phyloP scores from a whole-genome alignment of 2,329 filamentous ascomycete species.

The Diplodia intermedia region DNA sequence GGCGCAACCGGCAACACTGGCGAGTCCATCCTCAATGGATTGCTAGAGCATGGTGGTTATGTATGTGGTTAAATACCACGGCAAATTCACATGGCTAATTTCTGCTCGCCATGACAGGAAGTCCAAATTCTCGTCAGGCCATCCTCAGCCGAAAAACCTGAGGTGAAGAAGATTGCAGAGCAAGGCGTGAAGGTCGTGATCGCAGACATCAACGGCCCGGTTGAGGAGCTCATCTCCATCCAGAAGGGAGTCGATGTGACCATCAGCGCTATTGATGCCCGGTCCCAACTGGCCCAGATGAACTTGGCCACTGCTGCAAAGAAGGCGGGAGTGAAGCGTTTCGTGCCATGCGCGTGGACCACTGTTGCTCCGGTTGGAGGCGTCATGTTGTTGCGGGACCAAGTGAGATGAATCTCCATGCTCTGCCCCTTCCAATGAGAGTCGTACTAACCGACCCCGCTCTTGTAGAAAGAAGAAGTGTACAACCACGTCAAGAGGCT shows the following conservation, averaged over 20 bases:
- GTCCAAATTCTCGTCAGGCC: constrained; percentile 13
- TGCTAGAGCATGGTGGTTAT: constrained; percentile 7
- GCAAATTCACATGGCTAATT: neutral
- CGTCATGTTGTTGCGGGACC: constrained; percentile 52
- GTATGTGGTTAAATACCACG: neutral
- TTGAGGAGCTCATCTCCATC: neutral
- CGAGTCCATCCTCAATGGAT: constrained; percentile 10
- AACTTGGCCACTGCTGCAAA: constrained; percentile 38
- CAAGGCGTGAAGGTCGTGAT: constrained; percentile 11
- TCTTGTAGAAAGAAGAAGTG: neutral
- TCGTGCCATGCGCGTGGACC: constrained; percentile 42
- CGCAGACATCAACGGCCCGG: constrained; percentile 4
- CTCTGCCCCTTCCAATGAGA: too few species aligned
- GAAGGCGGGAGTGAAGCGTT: constrained; percentile 43
- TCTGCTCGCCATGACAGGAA: neutral
- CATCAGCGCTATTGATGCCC: constrained; percentile 3
- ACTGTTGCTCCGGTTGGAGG: constrained; percentile 54
- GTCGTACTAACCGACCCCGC: neutral
- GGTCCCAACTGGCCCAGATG: neutral
- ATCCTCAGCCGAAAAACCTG: constrained; percentile 5
- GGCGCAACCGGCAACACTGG: constrained; percentile 15
- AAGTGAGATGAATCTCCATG: constrained; percentile 39
- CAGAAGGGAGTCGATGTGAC: neutral
- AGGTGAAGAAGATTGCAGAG: constrained; percentile 18
- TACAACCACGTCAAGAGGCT: constrained; percentile 53